Conservation (phyloP, 169 alveolate genomes). For the Perkinsus chesapeaki region DNA sequence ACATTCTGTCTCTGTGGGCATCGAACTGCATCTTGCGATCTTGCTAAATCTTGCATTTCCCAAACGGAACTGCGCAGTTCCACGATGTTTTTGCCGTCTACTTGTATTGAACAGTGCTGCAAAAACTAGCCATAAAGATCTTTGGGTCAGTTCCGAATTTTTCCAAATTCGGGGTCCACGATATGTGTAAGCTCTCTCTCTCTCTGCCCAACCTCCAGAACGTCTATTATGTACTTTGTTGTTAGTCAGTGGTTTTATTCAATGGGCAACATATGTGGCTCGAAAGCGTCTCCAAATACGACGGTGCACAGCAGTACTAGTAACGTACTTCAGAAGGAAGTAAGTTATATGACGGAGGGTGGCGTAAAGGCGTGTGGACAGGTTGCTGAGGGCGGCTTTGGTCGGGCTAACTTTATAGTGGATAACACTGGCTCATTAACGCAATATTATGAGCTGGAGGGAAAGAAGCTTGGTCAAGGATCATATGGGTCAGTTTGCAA, state of each 20-base stretch:
- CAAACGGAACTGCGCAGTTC: neutral
- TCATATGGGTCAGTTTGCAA: slow-evolving; percentile 67
- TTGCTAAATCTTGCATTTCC: neutral
- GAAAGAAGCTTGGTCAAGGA: slow-evolving; percentile 57
- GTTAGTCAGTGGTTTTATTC: neutral
- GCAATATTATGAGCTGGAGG: slow-evolving; percentile 33
- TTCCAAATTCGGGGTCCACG: too few relatives aligned
- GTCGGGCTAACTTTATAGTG: slow-evolving; percentile 47
- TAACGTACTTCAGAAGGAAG: neutral
- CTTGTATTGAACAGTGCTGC: too few relatives aligned
- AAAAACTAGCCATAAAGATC: too few relatives aligned
- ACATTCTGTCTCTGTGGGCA: neutral
- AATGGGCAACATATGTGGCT: neutral
- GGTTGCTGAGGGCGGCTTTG: slow-evolving; percentile 25
- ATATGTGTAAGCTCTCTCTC: too few relatives aligned
- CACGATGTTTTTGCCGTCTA: neutral
- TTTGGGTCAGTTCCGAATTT: too few relatives aligned
- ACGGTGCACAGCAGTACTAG: neutral
- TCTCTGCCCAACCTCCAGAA: too few relatives aligned
- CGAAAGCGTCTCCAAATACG: neutral
- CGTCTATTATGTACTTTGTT: neutral
- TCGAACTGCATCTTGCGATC: neutral
- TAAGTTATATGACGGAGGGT: neutral
- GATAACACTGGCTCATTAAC: slow-evolving; percentile 38
- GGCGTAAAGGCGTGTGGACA: neutral